Conservation (phyloP, 148 eudicot species). For the Heliosperma pusillum region DNA sequence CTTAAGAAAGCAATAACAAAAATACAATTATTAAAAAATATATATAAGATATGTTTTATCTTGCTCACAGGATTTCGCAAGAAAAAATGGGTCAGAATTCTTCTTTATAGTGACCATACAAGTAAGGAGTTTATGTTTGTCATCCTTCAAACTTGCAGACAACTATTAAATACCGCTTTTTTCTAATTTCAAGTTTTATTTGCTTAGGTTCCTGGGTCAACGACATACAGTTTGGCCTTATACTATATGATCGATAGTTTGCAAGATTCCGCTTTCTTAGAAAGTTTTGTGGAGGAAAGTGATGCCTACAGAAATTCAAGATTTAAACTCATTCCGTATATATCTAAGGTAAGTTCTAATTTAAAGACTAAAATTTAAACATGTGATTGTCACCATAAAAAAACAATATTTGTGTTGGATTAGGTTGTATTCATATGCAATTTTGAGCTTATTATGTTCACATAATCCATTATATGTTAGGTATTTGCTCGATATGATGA, state of each 20-base stretch:
- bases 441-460: too few species aligned
- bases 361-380: too few species aligned
- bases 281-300: constrained; percentile 54
- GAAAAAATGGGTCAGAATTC: constrained; percentile 59
- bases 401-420: too few species aligned
- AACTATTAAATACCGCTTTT: background rate
- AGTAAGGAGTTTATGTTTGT: constrained; percentile 24
- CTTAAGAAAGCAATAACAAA: too few species aligned
- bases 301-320: constrained; percentile 69
- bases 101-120: constrained; percentile 68
- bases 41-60: background rate
- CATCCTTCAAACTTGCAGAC: background rate
- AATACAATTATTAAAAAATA: too few species aligned
- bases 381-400: too few species aligned
- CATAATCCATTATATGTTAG: too few species aligned
- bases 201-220: constrained; percentile 63
- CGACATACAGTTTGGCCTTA: constrained; percentile 56
- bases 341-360: constrained; percentile 49
- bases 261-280: constrained; percentile 51
- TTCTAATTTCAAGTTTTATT: constrained; percentile 7
- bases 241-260: constrained; percentile 57
- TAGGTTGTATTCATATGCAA: too few species aligned
- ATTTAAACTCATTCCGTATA: constrained; percentile 71
- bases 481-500: too few species aligned
- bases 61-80: constrained; percentile 53